Percentiles rank a stretch among this genome's conserved stretches.
Conservation (phyloP, 768 basidiomycete genomes). For the Russula foetens region DNA sequence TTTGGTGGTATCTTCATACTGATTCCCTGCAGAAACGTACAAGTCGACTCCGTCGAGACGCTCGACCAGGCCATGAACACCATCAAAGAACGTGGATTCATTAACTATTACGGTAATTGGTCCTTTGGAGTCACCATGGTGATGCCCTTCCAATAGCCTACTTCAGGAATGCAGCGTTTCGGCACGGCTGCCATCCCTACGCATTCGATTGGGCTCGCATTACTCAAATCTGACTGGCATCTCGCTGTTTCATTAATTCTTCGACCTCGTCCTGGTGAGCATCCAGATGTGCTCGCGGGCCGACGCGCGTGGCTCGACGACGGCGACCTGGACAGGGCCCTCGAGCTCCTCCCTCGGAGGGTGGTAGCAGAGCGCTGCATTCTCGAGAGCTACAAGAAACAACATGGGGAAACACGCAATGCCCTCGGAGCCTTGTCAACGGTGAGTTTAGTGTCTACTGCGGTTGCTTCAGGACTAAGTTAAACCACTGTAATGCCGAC, state of each 20-base stretch:
- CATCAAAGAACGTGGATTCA: slow-evolving; percentile 81
- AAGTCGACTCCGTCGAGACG: slow-evolving; percentile 61
- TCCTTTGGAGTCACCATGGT: neutral
- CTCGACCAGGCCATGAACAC: slow-evolving; percentile 70
- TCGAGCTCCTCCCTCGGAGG: slow-evolving; percentile 80
- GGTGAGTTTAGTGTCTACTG: slow-evolving; percentile 34
- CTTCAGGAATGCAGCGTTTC: slow-evolving; percentile 93
- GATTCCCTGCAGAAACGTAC: slow-evolving; percentile 58
- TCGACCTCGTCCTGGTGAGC: slow-evolving; percentile 78
- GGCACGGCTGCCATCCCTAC: slow-evolving; percentile 96
- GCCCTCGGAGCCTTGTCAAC: slow-evolving; percentile 84
- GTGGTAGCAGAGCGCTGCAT: slow-evolving; percentile 92
- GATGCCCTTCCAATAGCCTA: neutral
- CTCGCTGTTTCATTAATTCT: slow-evolving; percentile 78
- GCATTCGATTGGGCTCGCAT: slow-evolving; percentile 85
- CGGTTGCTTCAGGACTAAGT: neutral
- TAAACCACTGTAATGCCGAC: neutral
- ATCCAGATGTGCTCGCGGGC: slow-evolving; percentile 81
- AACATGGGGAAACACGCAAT: slow-evolving; percentile 68
- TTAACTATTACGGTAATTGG: slow-evolving; percentile 88
- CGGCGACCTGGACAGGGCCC: slow-evolving; percentile 68
- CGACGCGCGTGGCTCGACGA: slow-evolving; percentile 87
- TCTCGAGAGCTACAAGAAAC: slow-evolving; percentile 82
- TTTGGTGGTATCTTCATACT: neutral
- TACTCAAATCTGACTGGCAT: slow-evolving; percentile 87